Conservation (phyloP, 1,139 yeast genomes). For the Magnusiomyces clavatus region DNA sequence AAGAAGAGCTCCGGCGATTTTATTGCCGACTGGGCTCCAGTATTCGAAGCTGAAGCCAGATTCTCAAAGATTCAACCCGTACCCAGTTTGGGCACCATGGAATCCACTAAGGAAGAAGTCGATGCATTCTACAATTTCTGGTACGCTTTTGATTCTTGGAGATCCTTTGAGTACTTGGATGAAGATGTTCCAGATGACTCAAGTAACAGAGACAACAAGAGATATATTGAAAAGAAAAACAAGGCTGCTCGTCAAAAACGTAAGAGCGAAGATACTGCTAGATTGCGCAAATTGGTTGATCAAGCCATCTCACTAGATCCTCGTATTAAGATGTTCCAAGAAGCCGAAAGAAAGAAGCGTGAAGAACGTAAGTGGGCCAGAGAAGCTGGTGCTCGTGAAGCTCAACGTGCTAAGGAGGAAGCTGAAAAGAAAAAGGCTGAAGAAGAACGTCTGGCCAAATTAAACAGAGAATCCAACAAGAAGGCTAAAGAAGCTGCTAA, state of each 20-base stretch:
- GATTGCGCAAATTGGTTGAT: conserved; percentile 80
- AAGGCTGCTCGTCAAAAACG: conserved; percentile 93
- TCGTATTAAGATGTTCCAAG: conserved; percentile 87
- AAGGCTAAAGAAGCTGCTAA: conserved; percentile 97
- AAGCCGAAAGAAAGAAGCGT: conserved; percentile 89
- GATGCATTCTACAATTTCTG: conserved; percentile 86
- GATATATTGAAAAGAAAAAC: conserved; percentile 96
- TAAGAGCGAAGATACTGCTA: conserved; percentile 95
- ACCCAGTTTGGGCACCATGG: conserved; percentile 66
- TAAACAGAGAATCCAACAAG: conserved; percentile 58
- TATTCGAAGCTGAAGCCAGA: conserved; percentile 82
- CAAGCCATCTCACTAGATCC: conserved; percentile 89
- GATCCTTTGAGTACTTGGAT: conserved; percentile 94
- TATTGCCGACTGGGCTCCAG: conserved; percentile 88
- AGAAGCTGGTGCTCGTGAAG: conserved; percentile 96
- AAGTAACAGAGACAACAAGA: conserved; percentile 97
- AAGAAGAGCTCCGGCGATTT: conserved; percentile 54
- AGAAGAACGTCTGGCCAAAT: conserved; percentile 56
- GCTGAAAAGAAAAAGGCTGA: conserved; percentile 78
- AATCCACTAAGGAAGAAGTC: conserved; percentile 70
- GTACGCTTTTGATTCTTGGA: conserved; percentile 98
- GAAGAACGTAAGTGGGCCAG: conserved; percentile 95
- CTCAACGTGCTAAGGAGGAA: conserved; percentile 72
- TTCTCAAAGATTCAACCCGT: conserved; percentile 89
- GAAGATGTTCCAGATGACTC: conserved; percentile 99